These are phyloP conservation scores for Pisolithus tinctorius DNA, from an alignment of 768 basidiomycete genomes.

Conservation along the genomic window DNA sequence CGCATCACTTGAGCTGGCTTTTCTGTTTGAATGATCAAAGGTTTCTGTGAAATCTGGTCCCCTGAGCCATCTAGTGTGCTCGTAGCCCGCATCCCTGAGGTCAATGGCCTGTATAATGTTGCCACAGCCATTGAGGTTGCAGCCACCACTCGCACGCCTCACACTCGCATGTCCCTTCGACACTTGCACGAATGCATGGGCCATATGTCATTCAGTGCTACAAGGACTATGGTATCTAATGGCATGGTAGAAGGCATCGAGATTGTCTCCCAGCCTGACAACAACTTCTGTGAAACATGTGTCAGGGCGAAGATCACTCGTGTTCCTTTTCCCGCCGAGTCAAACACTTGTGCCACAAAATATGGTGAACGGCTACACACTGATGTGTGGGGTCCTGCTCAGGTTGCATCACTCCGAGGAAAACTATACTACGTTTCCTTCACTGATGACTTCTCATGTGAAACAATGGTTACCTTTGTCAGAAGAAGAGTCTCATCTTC, in stretches of 20 bases:
- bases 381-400: slow-evolving; percentile 30
- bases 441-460: slow-evolving; percentile 28
- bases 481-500: slow-evolving; percentile 17
- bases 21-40: not conserved
- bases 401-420: slow-evolving; percentile 15
- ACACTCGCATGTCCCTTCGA: not conserved
- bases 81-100: not conserved
- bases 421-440: slow-evolving; percentile 29
- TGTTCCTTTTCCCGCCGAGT: not conserved
- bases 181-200: slow-evolving; percentile 3
- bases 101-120: not conserved
- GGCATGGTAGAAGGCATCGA: slow-evolving; percentile 1
- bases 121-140: not conserved
- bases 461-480: slow-evolving; percentile 21
- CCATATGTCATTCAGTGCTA: not conserved
- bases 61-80: not conserved
- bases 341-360: not conserved
- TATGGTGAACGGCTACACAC: slow-evolving; percentile 10
- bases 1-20: not conserved
- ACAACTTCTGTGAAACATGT: slow-evolving; percentile 1
- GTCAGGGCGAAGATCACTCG: slow-evolving; percentile 2
- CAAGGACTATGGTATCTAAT: not conserved
- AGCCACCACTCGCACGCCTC: no score
- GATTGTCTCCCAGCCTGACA: not conserved
- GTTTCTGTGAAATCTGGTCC: not conserved